Base-by-base conservation (phyloP, 1,139 yeast species). In the Yamadazyma atlantica region DNA sequence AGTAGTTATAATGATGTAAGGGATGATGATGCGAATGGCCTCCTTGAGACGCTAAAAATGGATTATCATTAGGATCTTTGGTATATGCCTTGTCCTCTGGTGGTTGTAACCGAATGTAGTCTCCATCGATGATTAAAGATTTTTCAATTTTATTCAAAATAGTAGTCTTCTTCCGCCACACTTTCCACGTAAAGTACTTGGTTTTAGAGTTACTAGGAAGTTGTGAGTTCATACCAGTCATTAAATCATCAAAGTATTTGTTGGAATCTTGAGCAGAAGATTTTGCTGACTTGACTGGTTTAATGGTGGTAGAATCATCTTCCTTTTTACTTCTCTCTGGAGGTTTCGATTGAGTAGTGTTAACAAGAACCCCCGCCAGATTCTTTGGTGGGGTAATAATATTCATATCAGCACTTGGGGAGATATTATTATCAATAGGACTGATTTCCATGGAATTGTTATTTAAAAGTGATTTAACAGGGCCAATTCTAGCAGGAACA, bases 71-170 rank as follows among this genome's bases (percentile, higher is more conserved):
- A 2, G 62, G 61, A 33, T 79, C 77, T 38, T 81, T 80, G 43
- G 83, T 86, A 45, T 64, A 64, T 5, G 60, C 64, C 23, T 58
- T 55, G 40, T 69, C 73, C 47, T 82, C 85, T 1, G 90, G 80
- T 2, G 97, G 97, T 51, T 90, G 80, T 37, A 92, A 75, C 55
- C 90, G 94, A 12, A 92, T 80, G 54, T 89, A 90, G 53, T 89
- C 96, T 14, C 97, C 97, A 59, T 92, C 97, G 31, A 92, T 78
- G 1, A 95, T 90, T 34, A 92, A 66, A 1, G 89, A 78, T 49
- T 94, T 79, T 48, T 90, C 96, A 44, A 88, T 87, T 37, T 89
- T 76, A 40, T 82, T 80, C 45, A 85, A 78, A 51, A 92, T 83
- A 0, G 95, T 82, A 69, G 90, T 80, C 54, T 89, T 92, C 43